Conservation (phyloP, 2,329 filamentous ascomycete genomes). For the Scedosporium aurantiacum region DNA sequence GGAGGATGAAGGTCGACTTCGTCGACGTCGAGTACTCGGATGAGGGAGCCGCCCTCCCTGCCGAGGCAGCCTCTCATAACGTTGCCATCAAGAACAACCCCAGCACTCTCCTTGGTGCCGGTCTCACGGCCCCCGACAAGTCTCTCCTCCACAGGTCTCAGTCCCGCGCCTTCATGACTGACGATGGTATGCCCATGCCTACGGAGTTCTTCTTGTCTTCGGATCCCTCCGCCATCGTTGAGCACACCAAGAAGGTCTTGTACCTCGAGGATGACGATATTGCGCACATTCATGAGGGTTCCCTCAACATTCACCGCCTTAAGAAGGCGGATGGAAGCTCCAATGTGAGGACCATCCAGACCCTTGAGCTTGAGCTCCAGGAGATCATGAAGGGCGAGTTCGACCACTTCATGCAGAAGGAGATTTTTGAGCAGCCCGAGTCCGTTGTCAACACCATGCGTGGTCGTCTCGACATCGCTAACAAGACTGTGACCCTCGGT, state of each 20-base stretch:
- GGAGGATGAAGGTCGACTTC: conserved; percentile 99
- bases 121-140: conserved; percentile 85
- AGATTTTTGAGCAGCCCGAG: conserved; percentile 99
- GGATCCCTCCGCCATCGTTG: conserved; percentile 93
- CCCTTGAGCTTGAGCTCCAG: conserved; percentile 95
- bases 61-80: conserved; percentile 92
- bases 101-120: conserved; percentile 50
- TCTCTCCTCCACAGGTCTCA: conserved; percentile 96
- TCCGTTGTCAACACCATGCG: conserved; percentile 99
- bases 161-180: conserved; percentile 96
- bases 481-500: conserved; percentile 92
- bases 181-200: conserved; percentile 94
- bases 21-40: conserved; percentile 97
- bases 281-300: conserved; percentile 97
- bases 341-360: conserved; percentile 97
- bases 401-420: conserved; percentile 99
- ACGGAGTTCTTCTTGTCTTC: conserved; percentile 99
- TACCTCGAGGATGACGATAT: conserved; percentile 99
- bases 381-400: conserved; percentile 99
- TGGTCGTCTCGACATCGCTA: conserved; percentile 85
- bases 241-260: conserved; percentile 99
- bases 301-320: conserved; percentile 95
- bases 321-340: conserved; percentile 94
- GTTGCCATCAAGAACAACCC: conserved; percentile 87
- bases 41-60: conserved; percentile 70